Evolutionary conservation across 768 basidiomycete genomes (phyloP).

Genomic region (Lactifluus piperatus): DNA sequence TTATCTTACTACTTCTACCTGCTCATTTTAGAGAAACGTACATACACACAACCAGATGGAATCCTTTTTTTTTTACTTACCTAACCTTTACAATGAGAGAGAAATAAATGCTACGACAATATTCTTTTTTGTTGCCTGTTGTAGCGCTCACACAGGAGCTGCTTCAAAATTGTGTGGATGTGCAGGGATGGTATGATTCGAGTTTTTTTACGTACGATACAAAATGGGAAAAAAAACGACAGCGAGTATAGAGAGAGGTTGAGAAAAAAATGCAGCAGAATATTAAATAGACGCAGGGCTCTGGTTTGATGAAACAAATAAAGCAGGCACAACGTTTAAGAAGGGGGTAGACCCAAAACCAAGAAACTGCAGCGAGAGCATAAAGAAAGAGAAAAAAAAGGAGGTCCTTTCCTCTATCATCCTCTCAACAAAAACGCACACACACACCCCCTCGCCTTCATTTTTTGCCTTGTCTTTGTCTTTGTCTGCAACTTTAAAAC

Average conservation of each 20-base stretch:
- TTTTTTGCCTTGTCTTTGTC: not conserved
- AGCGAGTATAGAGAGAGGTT: not conserved
- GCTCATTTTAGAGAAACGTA: not conserved
- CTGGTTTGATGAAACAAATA: not conserved
- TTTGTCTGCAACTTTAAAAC: not conserved
- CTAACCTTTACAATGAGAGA: not conserved
- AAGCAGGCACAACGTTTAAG: no score
- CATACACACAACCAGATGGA: not conserved
- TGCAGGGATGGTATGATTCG: constrained; percentile 6
- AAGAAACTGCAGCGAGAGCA: no score
- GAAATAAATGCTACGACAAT: not conserved
- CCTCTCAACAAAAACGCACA: not conserved
- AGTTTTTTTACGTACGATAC: not conserved
- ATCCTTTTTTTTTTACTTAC: no score
- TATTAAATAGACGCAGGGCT: constrained; percentile 6
- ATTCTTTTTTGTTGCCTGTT: no score
- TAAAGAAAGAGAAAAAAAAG: not conserved
- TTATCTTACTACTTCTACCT: no score
- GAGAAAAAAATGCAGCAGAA: constrained; percentile 16
- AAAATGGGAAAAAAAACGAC: not conserved
- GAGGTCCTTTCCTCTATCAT: not conserved
- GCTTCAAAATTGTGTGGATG: not conserved
- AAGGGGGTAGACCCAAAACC: no score
- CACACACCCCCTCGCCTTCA: no score
- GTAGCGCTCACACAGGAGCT: not conserved